These are phyloP conservation scores for Lachnellula willkommii DNA, from an alignment of 2,329 filamentous ascomycete genomes.

Conservation along the genomic window DNA sequence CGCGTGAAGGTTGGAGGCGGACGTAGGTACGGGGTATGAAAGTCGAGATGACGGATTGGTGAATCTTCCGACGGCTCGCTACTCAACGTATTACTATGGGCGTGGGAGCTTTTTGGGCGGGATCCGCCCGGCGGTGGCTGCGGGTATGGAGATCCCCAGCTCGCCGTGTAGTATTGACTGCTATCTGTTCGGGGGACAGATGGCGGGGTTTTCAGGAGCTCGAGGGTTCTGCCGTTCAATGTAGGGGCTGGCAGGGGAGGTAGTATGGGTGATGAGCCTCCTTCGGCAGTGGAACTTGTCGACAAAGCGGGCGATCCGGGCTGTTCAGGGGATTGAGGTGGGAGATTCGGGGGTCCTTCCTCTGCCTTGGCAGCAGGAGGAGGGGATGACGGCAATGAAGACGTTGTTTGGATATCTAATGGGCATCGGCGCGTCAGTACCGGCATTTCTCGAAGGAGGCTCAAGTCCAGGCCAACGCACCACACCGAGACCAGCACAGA, in stretches of 20 bases:
- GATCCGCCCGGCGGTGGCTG: conserved; percentile 54
- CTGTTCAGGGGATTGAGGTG: conserved; percentile 17
- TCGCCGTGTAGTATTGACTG: conserved; percentile 60
- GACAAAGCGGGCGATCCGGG: conserved; percentile 56
- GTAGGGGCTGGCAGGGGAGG: conserved; percentile 55
- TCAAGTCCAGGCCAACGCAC: conserved; percentile 15
- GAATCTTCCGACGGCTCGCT: conserved; percentile 57
- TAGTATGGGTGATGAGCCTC: conserved; percentile 52
- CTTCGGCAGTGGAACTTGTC: conserved; percentile 56
- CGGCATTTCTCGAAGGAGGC: neutral
- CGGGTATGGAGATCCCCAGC: conserved; percentile 89
- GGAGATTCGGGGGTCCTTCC: conserved; percentile 40
- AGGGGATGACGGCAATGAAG: conserved; percentile 38
- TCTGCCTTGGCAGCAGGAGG: conserved; percentile 58
- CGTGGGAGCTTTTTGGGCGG: conserved; percentile 25
- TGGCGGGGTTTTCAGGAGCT: conserved; percentile 48
- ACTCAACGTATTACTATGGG: conserved; percentile 47
- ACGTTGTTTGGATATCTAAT: conserved; percentile 30
- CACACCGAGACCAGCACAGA: conserved; percentile 55
- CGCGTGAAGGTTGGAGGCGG: conserved; percentile 42
- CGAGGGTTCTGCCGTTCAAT: conserved; percentile 50
- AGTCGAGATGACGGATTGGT: conserved; percentile 55
- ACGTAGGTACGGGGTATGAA: conserved; percentile 58
- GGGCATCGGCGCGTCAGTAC: conserved; percentile 15
- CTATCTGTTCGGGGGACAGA: conserved; percentile 32